Evolutionary conservation across 1,284 basidiomycete species (phyloP), one percentile per base, ranked within the genome.

Genomic region (Farysia itapuensis): DNA sequence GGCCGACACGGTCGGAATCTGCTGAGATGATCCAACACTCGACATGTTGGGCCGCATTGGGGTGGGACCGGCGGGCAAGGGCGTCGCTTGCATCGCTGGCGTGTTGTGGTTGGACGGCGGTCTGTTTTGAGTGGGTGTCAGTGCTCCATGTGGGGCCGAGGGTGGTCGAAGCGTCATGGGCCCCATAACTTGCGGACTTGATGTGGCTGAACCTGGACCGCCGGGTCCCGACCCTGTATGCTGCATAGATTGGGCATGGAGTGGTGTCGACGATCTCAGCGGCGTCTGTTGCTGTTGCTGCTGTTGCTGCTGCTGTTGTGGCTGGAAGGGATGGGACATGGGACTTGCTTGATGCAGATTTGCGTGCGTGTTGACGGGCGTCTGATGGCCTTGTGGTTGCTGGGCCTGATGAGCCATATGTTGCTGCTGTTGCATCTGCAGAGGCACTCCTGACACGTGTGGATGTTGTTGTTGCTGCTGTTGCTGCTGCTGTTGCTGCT

Each of bases 41-140:
- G 35, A 9, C 18, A 36, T 12, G 19, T 12, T 12, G 18, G 35
- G 22, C 18, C 31, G 31, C 31, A 33, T 33, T 16, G 18, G 18
- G 8, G 31, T 37, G 18, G 48, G 14, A 5, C 16, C 22, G 11
- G 32, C 18, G 8, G 41, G 35, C 1, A 48, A 39, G 8, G 44
- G 41, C 26, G 33, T 31, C 20, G 56, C 32, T 19, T 59, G 56
- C 5, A 59, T 33, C 5, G 49, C 48, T 1, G 56, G 56, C 9
- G 56, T 59, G n/a, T 44, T 44, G 7, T 44, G 49, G 14, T 42
- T 49, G 6, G 56, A 59, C 9, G 56, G 56, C 9, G 56, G 56
- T n/a, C 56, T 37, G 12, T 45, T 53, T 23, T 59, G 49, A 6
- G 45, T 49, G 23, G 56, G 56, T 5, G 49, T 53, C 12, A 49